Evolutionary conservation across 2,329 filamentous ascomycete genomes (phyloP), one percentile per base, ranked within the genome.

Genomic region (Paecilomyces dactylethromorphus): DNA sequence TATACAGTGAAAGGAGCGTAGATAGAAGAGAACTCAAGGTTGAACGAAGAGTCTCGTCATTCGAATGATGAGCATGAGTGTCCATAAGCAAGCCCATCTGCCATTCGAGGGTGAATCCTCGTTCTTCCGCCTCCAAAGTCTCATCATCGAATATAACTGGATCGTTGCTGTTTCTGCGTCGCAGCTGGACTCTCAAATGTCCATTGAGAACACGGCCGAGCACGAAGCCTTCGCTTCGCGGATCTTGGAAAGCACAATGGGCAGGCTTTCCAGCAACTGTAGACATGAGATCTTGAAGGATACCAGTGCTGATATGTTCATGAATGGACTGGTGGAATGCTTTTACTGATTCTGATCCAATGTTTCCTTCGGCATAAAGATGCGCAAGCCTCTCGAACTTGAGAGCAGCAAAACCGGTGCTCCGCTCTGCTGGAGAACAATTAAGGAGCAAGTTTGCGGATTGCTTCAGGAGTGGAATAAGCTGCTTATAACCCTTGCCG

Each of bases 331-430:
- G 70, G 39, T 64, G 63, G 49, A 79, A 78, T 7, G 72, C 69
- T 31, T 69, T 60, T 21, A 70, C 68, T 0, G 78, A 74, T 56
- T 74, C 73, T 24, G 60, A 59, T 24, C 62, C 65, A 56, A 75
- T 68, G 45, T 70, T 69, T n/a, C 66, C 65, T 52, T 78, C 74
- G 18, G 76, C 57, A 60, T 76, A 77, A 2, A 77, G 65, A 56
- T 72, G 67, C 1, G 73, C 78, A 22, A 78, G 73, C 58, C 74
- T 71, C 61, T 81, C 78, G 53, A 74, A 75, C 59, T 80, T 80
- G 7, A 77, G 65, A 11, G 74, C 70, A 3, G 76, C 67, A 61
- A 77, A 75, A 0, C 74, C 78, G 0, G 73, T 68, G 35, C 58
- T 65, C 54, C 73, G 71, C 12, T 79, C 72, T 8, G 64, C 63